Conservation (phyloP, 1,284 basidiomycete genomes). For the Malassezia cuniculi region DNA sequence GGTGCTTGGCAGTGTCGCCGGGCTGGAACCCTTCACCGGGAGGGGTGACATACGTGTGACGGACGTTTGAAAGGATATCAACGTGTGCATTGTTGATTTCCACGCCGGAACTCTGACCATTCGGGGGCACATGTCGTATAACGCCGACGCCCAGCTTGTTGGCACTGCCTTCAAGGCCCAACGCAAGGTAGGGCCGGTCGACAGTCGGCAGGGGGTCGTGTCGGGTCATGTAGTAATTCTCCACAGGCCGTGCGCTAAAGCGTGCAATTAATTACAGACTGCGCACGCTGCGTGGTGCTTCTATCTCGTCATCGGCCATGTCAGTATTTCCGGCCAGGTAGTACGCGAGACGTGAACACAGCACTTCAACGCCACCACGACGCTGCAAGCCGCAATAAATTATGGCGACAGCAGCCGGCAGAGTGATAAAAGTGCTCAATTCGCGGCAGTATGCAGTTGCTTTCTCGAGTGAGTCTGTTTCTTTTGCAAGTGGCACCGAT, state of each 20-base stretch:
- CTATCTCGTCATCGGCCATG: conserved; percentile 3
- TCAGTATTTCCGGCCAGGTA: not conserved
- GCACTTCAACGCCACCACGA: conserved; percentile 1
- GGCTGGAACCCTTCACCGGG: conserved; percentile 95
- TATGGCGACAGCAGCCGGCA: conserved; percentile 1
- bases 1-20: conserved; percentile 84
- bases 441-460: too few species aligned
- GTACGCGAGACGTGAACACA: not conserved
- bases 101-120: too few species aligned
- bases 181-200: conserved; percentile 27
- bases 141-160: conserved; percentile 97
- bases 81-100: conserved; percentile 23
- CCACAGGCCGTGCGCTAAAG: not conserved
- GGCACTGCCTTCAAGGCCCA: conserved; percentile 50
- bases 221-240: too few species aligned
- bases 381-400: not conserved
- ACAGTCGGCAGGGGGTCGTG: conserved; percentile 25
- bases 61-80: conserved; percentile 51
- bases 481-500: too few species aligned
- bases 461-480: too few species aligned
- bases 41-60: conserved; percentile 96
- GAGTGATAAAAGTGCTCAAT: too few species aligned
- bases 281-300: conserved; percentile 6
- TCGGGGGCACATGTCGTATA: conserved; percentile 63
- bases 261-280: conserved; percentile 4